These are phyloP conservation scores for Fusarium sterilihyphosum DNA, from an alignment of 2,329 filamentous ascomycete species.

Conservation along the genomic window DNA sequence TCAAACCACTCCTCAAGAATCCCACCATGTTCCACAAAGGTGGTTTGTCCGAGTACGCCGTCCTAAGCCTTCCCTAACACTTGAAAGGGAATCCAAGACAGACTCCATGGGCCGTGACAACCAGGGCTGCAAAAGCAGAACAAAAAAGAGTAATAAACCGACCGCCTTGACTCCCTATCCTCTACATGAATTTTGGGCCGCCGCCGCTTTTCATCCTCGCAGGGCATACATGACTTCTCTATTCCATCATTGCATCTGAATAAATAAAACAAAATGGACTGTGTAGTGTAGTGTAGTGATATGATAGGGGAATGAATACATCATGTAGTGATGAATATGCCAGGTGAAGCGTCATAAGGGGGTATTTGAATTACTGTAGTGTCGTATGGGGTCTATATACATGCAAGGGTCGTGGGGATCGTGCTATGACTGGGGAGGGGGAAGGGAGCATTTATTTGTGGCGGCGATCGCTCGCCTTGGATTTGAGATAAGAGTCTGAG, in stretches of 20 bases:
- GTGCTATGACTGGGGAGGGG: conserved; percentile 45
- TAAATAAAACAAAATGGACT: conserved; percentile 42
- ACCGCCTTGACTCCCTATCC: conserved; percentile 53
- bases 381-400: conserved; percentile 52
- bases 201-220: conserved; percentile 48
- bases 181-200: conserved; percentile 55
- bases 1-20: conserved; percentile 34
- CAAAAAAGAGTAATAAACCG: conserved; percentile 36
- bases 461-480: conserved; percentile 5
- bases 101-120: conserved; percentile 35
- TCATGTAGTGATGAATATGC: conserved; percentile 38
- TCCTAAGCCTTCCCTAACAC: conserved; percentile 46
- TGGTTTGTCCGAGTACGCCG: conserved; percentile 39
- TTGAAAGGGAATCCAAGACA: conserved; percentile 49
- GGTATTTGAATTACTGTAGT: conserved; percentile 54
- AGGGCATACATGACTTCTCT: conserved; percentile 56
- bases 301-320: conserved; percentile 36
- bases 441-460: conserved; percentile 23
- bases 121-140: conserved; percentile 39
- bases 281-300: conserved; percentile 38
- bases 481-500: not conserved
- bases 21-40: conserved; percentile 31
- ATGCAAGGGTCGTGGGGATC: conserved; percentile 52
- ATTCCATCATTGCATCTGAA: conserved; percentile 50
- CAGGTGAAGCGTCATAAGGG: conserved; percentile 48